Percentiles rank a stretch among this genome's conserved stretches.
phyloP scores from a whole-genome alignment of 805 yeast genomes.

The Wickerhamiella parazyma region DNA sequence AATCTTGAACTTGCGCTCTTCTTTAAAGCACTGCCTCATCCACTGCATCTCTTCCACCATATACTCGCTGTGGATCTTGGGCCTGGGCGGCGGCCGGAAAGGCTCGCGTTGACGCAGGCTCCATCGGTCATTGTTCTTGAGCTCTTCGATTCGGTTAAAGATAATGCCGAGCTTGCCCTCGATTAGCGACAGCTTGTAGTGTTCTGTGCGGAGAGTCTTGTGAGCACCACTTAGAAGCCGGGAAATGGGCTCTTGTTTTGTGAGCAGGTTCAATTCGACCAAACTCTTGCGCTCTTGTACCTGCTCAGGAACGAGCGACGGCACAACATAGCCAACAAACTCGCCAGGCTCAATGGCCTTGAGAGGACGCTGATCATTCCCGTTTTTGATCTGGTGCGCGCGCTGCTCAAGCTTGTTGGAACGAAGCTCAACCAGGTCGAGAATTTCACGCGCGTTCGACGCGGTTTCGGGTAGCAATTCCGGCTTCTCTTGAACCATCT shows the following conservation, averaged over 20 bases:
- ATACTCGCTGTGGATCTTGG: slow-evolving; percentile 54
- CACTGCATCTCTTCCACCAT: slow-evolving; percentile 67
- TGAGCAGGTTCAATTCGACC: slow-evolving; percentile 73
- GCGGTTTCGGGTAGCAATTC: background rate
- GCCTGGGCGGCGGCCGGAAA: slow-evolving; percentile 49
- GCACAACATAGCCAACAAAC: slow-evolving; percentile 22
- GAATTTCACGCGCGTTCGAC: background rate
- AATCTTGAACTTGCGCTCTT: slow-evolving; percentile 52
- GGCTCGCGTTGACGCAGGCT: slow-evolving; percentile 72
- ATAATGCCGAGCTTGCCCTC: slow-evolving; percentile 88
- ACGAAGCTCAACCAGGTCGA: background rate
- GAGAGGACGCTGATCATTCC: background rate
- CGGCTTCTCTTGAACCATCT: background rate
- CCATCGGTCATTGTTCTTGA: slow-evolving; percentile 81
- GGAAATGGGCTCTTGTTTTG: slow-evolving; percentile 76
- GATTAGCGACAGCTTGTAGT: slow-evolving; percentile 68
- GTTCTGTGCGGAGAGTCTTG: slow-evolving; percentile 71
- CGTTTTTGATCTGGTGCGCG: background rate
- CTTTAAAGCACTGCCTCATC: slow-evolving; percentile 68
- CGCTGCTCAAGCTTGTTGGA: background rate
- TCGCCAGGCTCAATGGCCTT: background rate
- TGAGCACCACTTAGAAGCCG: slow-evolving; percentile 74
- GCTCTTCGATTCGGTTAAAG: slow-evolving; percentile 81
- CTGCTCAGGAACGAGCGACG: slow-evolving; percentile 26
- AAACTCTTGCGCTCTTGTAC: slow-evolving; percentile 33